Evolutionary conservation across 202 grass and related monocot genomes (phyloP).

Genomic region (Miscanthus sacchariflorus): DNA sequence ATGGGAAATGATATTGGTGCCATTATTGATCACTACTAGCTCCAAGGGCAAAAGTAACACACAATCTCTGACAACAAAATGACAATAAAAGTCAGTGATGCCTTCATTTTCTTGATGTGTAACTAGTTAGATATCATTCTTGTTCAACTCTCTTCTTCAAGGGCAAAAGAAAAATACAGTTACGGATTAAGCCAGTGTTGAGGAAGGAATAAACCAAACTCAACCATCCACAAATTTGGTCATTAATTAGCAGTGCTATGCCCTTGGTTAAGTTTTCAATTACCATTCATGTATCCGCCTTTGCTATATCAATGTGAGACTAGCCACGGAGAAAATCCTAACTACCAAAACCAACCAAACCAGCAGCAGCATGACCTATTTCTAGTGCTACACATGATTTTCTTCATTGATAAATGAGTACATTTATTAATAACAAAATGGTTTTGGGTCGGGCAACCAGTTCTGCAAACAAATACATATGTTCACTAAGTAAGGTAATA

Average conservation of each 20-base stretch:
- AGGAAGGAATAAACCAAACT: conserved; percentile 17
- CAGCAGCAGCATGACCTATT: background rate
- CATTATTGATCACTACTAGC: background rate
- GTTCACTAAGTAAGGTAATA: background rate
- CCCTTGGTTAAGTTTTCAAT: background rate
- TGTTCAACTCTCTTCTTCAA: conserved; percentile 5
- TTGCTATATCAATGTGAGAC: background rate
- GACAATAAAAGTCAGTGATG: background rate
- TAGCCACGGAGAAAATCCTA: background rate
- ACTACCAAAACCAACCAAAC: conserved; percentile 32
- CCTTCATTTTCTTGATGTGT: background rate
- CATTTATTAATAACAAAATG: background rate
- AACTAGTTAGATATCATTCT: conserved; percentile 1
- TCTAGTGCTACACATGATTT: background rate
- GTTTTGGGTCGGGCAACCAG: background rate
- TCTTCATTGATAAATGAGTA: background rate
- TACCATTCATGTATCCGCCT: background rate
- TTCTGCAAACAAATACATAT: conserved; percentile 21
- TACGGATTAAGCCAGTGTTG: background rate
- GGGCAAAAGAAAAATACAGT: background rate
- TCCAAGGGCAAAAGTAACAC: background rate
- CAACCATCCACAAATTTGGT: background rate
- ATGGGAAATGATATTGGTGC: background rate
- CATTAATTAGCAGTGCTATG: conserved; percentile 2
- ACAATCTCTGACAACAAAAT: conserved; percentile 9